Base-by-base conservation (phyloP, 768 basidiomycete species). In the Cubamyces sp. region DNA sequence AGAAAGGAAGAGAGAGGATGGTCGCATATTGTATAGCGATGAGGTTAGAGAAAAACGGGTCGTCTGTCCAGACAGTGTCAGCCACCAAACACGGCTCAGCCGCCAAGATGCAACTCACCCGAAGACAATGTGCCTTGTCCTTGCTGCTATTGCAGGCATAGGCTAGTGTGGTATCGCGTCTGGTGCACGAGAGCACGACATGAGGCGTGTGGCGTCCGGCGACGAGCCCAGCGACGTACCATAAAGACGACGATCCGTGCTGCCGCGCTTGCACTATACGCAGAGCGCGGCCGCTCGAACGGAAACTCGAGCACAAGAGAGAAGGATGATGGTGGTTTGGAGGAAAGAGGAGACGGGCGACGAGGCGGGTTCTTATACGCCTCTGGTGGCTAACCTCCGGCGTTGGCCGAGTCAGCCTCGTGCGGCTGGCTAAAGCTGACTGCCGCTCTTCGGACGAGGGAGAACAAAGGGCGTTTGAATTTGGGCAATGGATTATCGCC, bases 361-460 rank as follows among this genome's bases (percentile, higher is more conserved):
- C 2, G 40, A 42, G 49, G 19, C 14, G 26, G 49, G 57, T 45
- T 58, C 41, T 42, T 58, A 58, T 58, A 58, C 48, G 16, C 48
- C 9, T 18, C 12, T 21, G n/a, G 28, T 28, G 19, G n/a, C 45
- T 23, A 5, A 28, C 40, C 40, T 8, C 40, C 49, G 40, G 48
- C 48, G 18, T 30, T 15, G 16, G 23, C 26, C 25, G 39, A 5
- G 28, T 49, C 48, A 49, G 48, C 48, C 48, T 3, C 19, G 1
- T 14, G 45, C 45, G 14, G 21, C 11, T 34, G 34, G 34, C 34
- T 14, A 21, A 19, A 8, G 21, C 11, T 34, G 34, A 9, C 34
- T 49, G 48, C 48, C 26, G 19, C 48, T 30, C 26, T 6, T n/a
- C 48, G 48, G 48, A 49, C 48, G 12, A 16, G 21, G 2, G 48